Conservation (phyloP, 176 grass and related monocot genomes). For the Tillandsia fasciculata region DNA sequence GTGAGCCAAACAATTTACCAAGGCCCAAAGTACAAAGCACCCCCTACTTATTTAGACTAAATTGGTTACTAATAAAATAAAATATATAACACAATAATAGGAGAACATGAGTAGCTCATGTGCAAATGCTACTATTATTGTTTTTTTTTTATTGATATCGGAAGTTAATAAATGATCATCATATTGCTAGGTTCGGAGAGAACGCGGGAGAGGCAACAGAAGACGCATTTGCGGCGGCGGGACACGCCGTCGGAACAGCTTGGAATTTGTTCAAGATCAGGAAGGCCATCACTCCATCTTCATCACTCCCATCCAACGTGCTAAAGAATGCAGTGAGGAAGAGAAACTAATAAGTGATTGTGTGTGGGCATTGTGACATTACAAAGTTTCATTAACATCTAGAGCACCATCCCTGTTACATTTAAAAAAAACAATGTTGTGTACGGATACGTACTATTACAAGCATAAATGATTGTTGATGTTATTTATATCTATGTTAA, state of each 20-base stretch:
- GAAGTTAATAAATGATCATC: neutral
- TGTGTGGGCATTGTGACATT: no score
- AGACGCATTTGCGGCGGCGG: conserved; percentile 70
- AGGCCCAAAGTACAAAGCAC: neutral
- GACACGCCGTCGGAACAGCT: conserved; percentile 76
- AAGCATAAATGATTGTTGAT: no score
- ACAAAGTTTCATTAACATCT: no score
- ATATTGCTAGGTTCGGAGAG: conserved; percentile 51
- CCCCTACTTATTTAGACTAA: no score
- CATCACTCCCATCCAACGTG: conserved; percentile 39
- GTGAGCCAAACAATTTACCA: conserved; percentile 19
- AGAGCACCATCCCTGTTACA: no score
- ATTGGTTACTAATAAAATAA: no score
- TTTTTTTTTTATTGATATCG: neutral
- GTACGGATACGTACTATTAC: no score
- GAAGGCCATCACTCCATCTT: conserved; percentile 64
- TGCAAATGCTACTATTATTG: neutral
- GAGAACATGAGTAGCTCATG: neutral
- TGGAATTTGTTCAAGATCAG: conserved; percentile 94
- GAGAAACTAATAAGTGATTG: conserved; percentile 32
- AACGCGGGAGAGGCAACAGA: conserved; percentile 62
- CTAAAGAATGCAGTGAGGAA: conserved; percentile 64
- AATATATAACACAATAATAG: no score
- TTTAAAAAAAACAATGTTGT: no score
- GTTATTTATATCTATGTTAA: no score